Base-by-base conservation (phyloP, 257 asterid genomes). In the Jacaranda copaia region DNA sequence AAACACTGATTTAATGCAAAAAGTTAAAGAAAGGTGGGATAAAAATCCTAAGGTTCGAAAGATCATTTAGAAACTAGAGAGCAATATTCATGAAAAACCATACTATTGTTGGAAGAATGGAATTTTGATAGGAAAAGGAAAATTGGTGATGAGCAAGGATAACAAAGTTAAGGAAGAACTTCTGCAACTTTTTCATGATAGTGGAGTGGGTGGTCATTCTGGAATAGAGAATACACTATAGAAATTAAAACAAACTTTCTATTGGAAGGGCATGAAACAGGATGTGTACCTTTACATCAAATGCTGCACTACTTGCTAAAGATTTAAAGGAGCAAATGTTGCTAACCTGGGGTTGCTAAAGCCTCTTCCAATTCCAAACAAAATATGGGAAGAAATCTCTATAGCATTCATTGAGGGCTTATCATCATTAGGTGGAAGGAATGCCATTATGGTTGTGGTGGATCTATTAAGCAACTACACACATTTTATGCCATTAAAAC, bases 361-460 rank as follows among this genome's bases (percentile, higher is more conserved):
- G 0, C 55, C 77, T 8, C 15, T 55, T 3, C 77, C 77, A 8
- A 72, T 72, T 35, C 77, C 68, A 1, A 18, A 14, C 0, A 15
- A 8, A 3, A 11, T 55, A 5, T 72, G 77, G 68, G 0, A 10
- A 3, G 55, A 57, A 3, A 57, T 72, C 1, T 11, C 36, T 3
- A 38, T 72, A 57, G 77, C 38, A 13, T 72, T 72, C 11, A 55
- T 72, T 4, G 77, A 72, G 3, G 67, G 67, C 7, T 18, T 72
- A 25, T 10, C 68, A 56, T 19, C 13, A 10, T 18, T 45, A n/a
- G 12, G 14, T 1, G 53, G 40, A 0, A 55, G 38, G 14, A 5
- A 7, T 13, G 12, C 38, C 0, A 72, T 56, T 18, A 15, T 72
- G 16, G 56, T 58, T 5, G 77, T 58, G 0, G 68, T 72, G 3